Evolutionary conservation across 371 early-diverging fungal genomes (phyloP), one percentile per base, ranked within the genome.

Genomic region (Circinella umbellata): DNA sequence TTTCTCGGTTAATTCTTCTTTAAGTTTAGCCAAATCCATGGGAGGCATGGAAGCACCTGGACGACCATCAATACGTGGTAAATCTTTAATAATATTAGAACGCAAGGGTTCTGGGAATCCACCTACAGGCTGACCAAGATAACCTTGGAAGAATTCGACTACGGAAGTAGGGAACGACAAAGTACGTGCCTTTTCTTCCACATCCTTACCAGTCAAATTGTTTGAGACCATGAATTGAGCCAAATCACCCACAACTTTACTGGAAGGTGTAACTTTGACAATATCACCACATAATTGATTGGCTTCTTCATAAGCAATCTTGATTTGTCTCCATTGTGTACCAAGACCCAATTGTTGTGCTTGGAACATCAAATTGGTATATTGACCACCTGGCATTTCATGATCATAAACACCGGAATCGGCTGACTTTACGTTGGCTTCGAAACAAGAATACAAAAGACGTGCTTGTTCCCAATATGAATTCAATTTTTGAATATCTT

Each of bases 311-410:
- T 98, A 98, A 0, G 97, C 95, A 63, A 85, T 84, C 86, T 97
- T 97, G 77, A 98, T 92, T 75, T 95, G 92, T 75, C 90, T 91
- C 98, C 98, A 98, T 71, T 91, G 90, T 17, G 93, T 88, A 51
- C 98, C 98, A 34, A 98, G 85, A 9, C 98, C 98, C 13, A 97
- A 85, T 72, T 93, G 92, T 73, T 94, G 92, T 46, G 95, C 92
- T 82, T 98, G 97, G 93, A 98, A 98, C 87, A 96, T 89, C 69
- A 98, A 79, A 83, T 98, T 98, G 63, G 98, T 98, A 86, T 97
- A 98, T 83, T 98, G 95, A 46, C 93, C 96, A 63, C 98, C 98
- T 59, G 98, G 97, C 97, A 98, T 97, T 85, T 97, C 96, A 78
- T 95, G 95, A 42, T 89, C 87, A 77, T 96, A 98, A 35, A 98